Evolutionary conservation across 768 basidiomycete species (phyloP).

Genomic region (Tephrocybe sp.): DNA sequence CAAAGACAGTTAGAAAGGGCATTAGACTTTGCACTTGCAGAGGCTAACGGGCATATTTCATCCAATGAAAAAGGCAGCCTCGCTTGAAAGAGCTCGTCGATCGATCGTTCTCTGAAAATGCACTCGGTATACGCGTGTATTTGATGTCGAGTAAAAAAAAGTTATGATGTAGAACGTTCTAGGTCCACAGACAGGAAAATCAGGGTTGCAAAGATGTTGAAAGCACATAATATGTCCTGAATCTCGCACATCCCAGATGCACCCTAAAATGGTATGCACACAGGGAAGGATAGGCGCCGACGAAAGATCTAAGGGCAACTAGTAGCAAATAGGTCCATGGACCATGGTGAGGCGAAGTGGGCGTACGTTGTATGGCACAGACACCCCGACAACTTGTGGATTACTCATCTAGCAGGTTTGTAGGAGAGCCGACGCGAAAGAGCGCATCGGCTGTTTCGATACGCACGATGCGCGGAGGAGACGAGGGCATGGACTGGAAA

Average conservation of each 20-base stretch:
- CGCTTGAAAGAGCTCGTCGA: too few relatives aligned
- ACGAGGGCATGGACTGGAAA: too few relatives aligned
- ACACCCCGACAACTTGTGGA: too few relatives aligned
- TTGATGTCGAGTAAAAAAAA: slow-evolving; percentile 1
- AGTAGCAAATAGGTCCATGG: slow-evolving; percentile 1
- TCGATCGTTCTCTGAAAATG: slow-evolving; percentile 2
- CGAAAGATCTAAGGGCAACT: not conserved
- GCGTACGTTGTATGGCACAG: too few relatives aligned
- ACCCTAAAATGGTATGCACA: not conserved
- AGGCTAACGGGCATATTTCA: too few relatives aligned
- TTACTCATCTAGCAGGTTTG: too few relatives aligned
- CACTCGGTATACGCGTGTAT: not conserved
- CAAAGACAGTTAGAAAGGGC: too few relatives aligned
- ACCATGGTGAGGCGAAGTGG: not conserved
- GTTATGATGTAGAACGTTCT: not conserved
- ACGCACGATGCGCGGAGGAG: not conserved
- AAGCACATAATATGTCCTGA: not conserved
- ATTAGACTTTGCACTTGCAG: too few relatives aligned
- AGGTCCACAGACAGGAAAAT: not conserved
- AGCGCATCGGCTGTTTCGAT: too few relatives aligned
- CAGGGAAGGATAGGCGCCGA: not conserved
- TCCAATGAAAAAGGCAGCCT: too few relatives aligned
- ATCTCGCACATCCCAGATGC: not conserved
- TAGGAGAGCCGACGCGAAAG: too few relatives aligned
- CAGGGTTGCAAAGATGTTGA: slow-evolving; percentile 10